Conservation (phyloP, 1,284 basidiomycete genomes). For the Irpex sp. region DNA sequence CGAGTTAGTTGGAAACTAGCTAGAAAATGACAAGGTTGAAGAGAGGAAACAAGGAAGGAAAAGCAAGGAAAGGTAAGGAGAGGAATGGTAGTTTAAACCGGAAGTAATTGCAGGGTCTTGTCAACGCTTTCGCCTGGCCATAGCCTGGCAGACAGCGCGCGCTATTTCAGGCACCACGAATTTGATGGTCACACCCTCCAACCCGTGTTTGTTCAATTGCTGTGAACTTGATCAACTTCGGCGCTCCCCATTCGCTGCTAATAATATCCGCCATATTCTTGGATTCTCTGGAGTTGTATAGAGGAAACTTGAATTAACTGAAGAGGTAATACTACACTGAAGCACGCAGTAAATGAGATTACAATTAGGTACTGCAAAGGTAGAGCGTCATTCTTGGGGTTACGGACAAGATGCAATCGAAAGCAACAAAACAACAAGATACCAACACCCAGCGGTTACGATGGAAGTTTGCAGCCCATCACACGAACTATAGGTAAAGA, state of each 20-base stretch:
- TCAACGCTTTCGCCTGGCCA: background rate
- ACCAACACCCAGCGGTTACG: slow-evolving; percentile 1
- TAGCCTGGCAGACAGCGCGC: background rate
- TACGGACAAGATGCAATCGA: background rate
- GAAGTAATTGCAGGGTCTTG: too few species aligned
- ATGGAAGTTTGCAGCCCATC: slow-evolving; percentile 40
- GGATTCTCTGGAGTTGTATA: background rate
- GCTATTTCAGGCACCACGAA: background rate
- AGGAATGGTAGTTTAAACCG: too few species aligned
- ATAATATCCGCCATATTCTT: background rate
- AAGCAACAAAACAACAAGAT: background rate
- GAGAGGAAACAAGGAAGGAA: background rate
- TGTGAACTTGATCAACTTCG: background rate
- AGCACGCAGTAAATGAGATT: background rate
- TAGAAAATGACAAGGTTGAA: background rate
- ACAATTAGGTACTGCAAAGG: background rate
- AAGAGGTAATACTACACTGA: background rate
- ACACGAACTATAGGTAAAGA: slow-evolving; percentile 34
- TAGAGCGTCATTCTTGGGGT: background rate
- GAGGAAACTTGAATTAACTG: background rate
- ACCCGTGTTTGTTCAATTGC: background rate
- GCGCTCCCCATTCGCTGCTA: background rate
- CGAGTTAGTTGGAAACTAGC: background rate
- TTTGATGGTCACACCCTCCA: background rate
- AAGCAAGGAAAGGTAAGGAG: background rate